Percentiles rank a stretch among this genome's conserved stretches.
phyloP scores from a whole-genome alignment of 2,329 filamentous ascomycete genomes.

The Microsporum canis region DNA sequence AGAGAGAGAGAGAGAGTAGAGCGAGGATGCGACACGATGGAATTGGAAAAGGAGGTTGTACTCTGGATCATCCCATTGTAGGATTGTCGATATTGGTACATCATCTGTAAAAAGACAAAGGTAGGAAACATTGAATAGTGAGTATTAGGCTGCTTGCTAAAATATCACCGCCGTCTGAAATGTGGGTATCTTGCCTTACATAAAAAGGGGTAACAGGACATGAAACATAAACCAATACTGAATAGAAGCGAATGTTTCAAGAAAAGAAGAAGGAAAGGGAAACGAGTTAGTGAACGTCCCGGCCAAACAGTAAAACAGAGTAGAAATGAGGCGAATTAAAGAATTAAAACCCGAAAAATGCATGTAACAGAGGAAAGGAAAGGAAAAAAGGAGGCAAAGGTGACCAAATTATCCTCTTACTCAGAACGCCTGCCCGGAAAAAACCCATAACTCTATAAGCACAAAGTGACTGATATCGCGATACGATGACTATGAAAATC shows the following conservation, averaged over 20 bases:
- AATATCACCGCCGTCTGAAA: not conserved
- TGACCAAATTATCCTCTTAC: not conserved
- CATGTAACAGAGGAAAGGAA: not conserved
- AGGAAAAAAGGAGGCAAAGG: not conserved
- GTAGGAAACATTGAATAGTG: too few species aligned
- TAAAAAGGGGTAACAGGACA: not conserved
- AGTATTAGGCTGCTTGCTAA: not conserved
- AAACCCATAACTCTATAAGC: not conserved
- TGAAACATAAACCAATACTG: not conserved
- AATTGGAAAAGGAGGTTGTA: not conserved
- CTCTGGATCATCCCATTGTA: not conserved
- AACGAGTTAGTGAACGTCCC: not conserved
- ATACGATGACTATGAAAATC: not conserved
- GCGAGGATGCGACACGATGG: not conserved
- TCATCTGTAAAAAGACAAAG: not conserved
- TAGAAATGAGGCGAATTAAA: not conserved
- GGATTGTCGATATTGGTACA: not conserved
- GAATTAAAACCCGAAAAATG: not conserved
- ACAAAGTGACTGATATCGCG: not conserved
- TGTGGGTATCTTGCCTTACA: not conserved
- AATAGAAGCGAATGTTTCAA: not conserved
- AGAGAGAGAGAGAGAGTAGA: not conserved
- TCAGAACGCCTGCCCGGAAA: not conserved
- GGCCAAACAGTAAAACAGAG: not conserved
- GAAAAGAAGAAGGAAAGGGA: not conserved